Conservation (phyloP, 2,329 filamentous ascomycete genomes). For the Microthyrium microscopicum region DNA sequence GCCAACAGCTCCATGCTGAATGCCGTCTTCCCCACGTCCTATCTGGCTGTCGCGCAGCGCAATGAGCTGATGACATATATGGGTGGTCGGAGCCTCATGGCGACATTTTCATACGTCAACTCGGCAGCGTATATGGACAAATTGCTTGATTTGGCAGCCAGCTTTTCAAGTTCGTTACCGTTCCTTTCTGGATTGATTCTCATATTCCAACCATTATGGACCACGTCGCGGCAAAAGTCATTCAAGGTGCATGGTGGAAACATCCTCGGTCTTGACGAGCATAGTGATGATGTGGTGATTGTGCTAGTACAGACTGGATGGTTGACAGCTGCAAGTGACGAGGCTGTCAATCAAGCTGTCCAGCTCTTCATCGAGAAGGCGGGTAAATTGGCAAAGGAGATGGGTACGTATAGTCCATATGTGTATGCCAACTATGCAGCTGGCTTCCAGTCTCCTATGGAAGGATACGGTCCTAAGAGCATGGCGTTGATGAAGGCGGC, state of each 20-base stretch:
- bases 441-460: conserved; percentile 20
- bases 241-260: conserved; percentile 11
- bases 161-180: conserved; percentile 2
- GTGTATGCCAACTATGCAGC: conserved; percentile 22
- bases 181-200: background rate
- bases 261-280: conserved; percentile 11
- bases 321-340: conserved; percentile 10
- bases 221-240: conserved; percentile 3
- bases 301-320: conserved; percentile 11
- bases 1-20: conserved; percentile 2
- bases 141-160: conserved; percentile 10
- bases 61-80: conserved; percentile 1
- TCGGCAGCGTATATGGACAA: conserved; percentile 11
- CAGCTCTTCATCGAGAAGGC: conserved; percentile 11
- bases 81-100: conserved; percentile 10
- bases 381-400: conserved; percentile 5
- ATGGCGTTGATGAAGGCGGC: conserved; percentile 15
- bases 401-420: background rate
- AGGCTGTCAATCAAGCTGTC: conserved; percentile 10
- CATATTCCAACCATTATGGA: conserved; percentile 4
- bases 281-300: conserved; percentile 12
- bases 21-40: conserved; percentile 11
- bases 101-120: conserved; percentile 13
- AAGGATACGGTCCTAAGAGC: conserved; percentile 16
- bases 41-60: conserved; percentile 9